Evolutionary conservation across 2,329 filamentous ascomycete species (phyloP).

Genomic region (Macroventuria anomochaeta): DNA sequence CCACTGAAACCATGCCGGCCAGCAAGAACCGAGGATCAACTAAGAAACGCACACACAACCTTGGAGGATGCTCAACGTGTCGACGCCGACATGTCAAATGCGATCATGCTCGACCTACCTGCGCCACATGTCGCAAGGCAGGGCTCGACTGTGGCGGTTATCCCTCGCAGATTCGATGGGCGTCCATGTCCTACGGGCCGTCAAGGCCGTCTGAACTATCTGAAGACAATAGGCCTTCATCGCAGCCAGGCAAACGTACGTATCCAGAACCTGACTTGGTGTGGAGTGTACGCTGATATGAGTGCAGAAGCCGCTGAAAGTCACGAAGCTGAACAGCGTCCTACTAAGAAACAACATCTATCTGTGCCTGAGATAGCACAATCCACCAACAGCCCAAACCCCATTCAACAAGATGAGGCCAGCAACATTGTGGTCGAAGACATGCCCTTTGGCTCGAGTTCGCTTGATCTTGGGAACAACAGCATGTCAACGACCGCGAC

Average conservation of each 20-base stretch:
- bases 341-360: neutral
- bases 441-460: neutral
- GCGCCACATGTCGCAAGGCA: slow-evolving; percentile 12
- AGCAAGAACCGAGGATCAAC: slow-evolving; percentile 11
- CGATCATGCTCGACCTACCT: slow-evolving; percentile 14
- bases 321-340: neutral
- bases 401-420: neutral
- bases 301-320: neutral
- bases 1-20: slow-evolving; percentile 8
- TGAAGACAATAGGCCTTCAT: neutral
- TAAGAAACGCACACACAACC: slow-evolving; percentile 22
- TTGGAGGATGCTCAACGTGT: slow-evolving; percentile 21
- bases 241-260: neutral
- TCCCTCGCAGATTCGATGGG: slow-evolving; percentile 21
- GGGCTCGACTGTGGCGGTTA: slow-evolving; percentile 18
- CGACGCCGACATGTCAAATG: slow-evolving; percentile 22
- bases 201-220: neutral
- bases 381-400: neutral
- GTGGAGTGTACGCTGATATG: neutral
- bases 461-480: neutral
- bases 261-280: neutral
- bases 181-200: slow-evolving; percentile 15
- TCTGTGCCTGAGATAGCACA: neutral
- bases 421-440: neutral
- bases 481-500: neutral